phyloP scores from a whole-genome alignment of 352 stramenopile genomes.

The Phytophthora idaei region DNA sequence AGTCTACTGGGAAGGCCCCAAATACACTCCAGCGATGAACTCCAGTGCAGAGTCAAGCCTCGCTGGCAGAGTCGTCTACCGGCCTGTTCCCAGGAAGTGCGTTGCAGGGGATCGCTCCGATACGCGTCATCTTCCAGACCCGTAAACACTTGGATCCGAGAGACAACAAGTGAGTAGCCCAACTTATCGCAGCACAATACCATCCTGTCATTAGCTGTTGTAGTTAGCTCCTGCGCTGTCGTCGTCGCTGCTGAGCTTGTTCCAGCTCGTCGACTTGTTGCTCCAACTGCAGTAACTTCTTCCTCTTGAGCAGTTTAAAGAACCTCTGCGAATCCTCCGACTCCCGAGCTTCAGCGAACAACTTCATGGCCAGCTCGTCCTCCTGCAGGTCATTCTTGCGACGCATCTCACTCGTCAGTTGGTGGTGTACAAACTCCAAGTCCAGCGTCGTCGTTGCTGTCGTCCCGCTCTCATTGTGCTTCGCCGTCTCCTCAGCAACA shows the following conservation, averaged over 20 bases:
- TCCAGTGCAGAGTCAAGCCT: background rate
- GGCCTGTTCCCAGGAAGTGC: slow-evolving; percentile 27
- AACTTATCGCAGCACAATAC: background rate
- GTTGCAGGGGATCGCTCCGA: slow-evolving; percentile 11
- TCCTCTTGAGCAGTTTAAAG: slow-evolving; percentile 28
- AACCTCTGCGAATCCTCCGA: slow-evolving; percentile 24
- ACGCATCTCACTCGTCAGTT: too few species aligned
- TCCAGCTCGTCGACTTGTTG: slow-evolving; percentile 25
- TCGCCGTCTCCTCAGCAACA: too few species aligned
- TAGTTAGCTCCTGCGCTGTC: slow-evolving; percentile 12
- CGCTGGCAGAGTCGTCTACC: slow-evolving; percentile 28
- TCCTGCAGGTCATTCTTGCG: too few species aligned
- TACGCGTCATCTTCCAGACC: slow-evolving; percentile 21
- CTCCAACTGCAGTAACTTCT: slow-evolving; percentile 26
- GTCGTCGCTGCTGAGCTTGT: slow-evolving; percentile 16
- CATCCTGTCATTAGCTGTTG: background rate
- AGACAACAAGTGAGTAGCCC: too few species aligned
- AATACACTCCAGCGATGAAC: slow-evolving; percentile 51
- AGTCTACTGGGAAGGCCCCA: slow-evolving; percentile 79
- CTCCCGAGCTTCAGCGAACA: slow-evolving; percentile 13
- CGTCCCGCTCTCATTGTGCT: too few species aligned
- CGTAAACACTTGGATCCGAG: background rate
- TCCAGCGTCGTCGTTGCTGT: too few species aligned
- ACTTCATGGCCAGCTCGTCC: slow-evolving; percentile 5
- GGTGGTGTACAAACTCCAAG: too few species aligned